These are phyloP conservation scores for Boletus sp. DNA, from an alignment of 1,284 basidiomycete species.

Conservation along the genomic window DNA sequence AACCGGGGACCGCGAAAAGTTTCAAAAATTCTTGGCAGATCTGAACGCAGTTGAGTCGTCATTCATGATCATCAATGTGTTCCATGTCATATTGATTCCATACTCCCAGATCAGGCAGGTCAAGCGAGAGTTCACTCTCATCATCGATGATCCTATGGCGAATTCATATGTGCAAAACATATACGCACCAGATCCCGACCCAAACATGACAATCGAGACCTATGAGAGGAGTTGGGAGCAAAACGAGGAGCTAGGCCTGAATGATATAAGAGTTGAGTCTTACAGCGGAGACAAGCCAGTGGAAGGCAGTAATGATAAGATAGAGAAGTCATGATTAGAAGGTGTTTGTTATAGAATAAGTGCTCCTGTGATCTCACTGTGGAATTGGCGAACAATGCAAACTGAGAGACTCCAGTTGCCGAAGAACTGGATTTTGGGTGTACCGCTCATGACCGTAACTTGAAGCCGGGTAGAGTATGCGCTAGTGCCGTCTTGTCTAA, in stretches of 20 bases:
- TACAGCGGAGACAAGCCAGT: constrained; percentile 47
- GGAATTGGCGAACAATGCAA: no score
- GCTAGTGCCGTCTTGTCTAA: no score
- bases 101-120: constrained; percentile 66
- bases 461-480: no score
- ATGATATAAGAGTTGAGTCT: constrained; percentile 92
- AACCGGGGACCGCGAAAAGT: constrained; percentile 48
- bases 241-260: constrained; percentile 94
- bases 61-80: not conserved
- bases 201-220: constrained; percentile 80
- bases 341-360: not conserved
- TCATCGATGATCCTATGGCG: constrained; percentile 92
- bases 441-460: no score
- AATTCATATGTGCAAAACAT: constrained; percentile 97
- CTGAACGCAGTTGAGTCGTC: constrained; percentile 70
- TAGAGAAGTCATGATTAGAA: constrained; percentile 5
- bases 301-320: constrained; percentile 6
- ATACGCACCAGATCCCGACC: constrained; percentile 90
- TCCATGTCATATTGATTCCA: constrained; percentile 1
- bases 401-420: no score
- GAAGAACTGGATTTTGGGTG: no score
- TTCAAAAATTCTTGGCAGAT: constrained; percentile 74
- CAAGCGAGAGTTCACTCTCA: constrained; percentile 80
- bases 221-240: constrained; percentile 89
- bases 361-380: not conserved